These are phyloP conservation scores for Diophrys appendiculata DNA, from an alignment of 73 alveolate genomes.

Conservation along the genomic window DNA sequence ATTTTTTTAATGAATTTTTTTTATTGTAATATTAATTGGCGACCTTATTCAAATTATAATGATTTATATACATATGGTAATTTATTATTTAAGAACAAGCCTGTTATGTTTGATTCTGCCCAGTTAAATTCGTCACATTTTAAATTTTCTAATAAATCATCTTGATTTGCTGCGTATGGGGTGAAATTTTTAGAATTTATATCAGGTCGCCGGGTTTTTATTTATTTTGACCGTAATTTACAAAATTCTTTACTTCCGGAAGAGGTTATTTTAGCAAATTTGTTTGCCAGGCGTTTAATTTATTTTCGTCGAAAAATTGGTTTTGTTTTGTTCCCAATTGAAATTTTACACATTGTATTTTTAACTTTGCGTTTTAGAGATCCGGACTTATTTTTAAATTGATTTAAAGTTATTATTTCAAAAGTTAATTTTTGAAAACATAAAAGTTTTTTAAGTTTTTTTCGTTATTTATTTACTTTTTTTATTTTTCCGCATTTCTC, in stretches of 20 bases:
- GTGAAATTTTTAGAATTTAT: background rate
- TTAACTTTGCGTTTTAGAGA: constrained; percentile 4
- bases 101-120: too few relatives aligned
- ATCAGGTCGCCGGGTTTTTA: background rate
- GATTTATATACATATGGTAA: too few relatives aligned
- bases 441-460: background rate
- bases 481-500: background rate
- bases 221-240: background rate
- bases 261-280: background rate
- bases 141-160: too few relatives aligned
- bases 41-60: too few relatives aligned
- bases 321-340: background rate
- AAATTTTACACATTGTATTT: background rate
- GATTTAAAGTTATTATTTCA: constrained; percentile 1
- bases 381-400: constrained; percentile 1
- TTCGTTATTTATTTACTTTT: background rate
- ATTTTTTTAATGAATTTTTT: too few relatives aligned
- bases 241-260: background rate
- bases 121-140: too few relatives aligned
- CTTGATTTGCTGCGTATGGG: background rate
- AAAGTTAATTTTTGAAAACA: constrained; percentile 33
- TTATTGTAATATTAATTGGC: too few relatives aligned
- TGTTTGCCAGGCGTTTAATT: background rate
- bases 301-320: constrained; percentile 14
- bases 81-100: too few relatives aligned